phyloP scores from a whole-genome alignment of 2,329 filamentous ascomycete genomes.

The Trichoderma simmonsii region DNA sequence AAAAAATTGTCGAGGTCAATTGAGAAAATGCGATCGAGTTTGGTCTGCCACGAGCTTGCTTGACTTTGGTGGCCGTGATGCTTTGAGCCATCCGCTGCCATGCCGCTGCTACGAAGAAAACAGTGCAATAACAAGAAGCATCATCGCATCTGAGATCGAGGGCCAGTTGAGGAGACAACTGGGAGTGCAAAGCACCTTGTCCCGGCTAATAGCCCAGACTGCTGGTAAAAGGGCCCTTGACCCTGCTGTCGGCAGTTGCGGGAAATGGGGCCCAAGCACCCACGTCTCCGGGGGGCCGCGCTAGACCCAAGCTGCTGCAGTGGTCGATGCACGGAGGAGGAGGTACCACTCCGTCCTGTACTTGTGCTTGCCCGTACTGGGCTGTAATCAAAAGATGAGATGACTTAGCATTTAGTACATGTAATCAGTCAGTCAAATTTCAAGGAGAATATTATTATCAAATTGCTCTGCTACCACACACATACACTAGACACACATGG shows the following conservation, averaged over 20 bases:
- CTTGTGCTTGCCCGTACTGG: not conserved
- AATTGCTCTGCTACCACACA: too few species aligned
- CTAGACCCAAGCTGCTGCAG: not conserved
- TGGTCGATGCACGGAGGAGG: not conserved
- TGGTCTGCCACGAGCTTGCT: too few species aligned
- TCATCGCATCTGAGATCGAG: not conserved
- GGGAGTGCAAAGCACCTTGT: not conserved
- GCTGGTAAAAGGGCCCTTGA: constrained; percentile 1
- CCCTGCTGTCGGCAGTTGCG: constrained; percentile 15
- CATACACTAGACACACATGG: too few species aligned
- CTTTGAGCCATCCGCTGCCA: too few species aligned
- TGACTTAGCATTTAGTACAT: not conserved
- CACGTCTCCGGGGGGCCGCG: not conserved
- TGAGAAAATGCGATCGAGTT: too few species aligned
- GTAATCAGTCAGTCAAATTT: not conserved
- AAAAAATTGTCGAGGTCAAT: too few species aligned
- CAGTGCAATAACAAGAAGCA: too few species aligned
- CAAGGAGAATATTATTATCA: not conserved
- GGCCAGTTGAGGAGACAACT: not conserved
- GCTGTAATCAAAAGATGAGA: not conserved
- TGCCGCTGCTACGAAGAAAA: too few species aligned
- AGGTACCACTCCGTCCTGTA: too few species aligned
- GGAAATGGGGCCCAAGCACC: not conserved
- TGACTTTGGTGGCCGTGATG: not conserved
- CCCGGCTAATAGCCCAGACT: not conserved